Conservation (phyloP, 306 rosid species). For the Lotus japonicus region DNA sequence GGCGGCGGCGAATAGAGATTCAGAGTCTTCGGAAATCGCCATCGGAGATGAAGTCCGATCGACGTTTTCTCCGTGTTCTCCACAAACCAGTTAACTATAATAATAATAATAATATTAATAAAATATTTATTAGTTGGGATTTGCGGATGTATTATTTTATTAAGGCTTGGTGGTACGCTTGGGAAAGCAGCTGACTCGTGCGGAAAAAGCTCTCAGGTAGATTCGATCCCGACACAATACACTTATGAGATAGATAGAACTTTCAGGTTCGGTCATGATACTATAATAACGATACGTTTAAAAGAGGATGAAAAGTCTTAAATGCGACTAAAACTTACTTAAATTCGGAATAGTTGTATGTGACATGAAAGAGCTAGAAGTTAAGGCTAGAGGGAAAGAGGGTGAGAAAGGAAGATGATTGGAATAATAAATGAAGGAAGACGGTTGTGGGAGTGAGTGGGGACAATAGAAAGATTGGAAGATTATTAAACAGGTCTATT, state of each 20-base stretch:
- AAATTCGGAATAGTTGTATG: too few species aligned
- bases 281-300: too few species aligned
- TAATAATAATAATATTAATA: neutral
- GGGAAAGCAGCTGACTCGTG: too few species aligned
- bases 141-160: neutral
- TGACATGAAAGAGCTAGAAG: too few species aligned
- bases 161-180: too few species aligned
- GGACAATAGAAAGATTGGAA: neutral
- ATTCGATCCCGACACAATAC: too few species aligned
- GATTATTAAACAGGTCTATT: neutral
- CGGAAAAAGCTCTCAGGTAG: too few species aligned
- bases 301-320: too few species aligned
- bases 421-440: neutral
- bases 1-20: constrained; percentile 13
- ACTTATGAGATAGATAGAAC: too few species aligned
- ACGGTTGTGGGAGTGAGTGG: neutral
- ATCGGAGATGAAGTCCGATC: constrained; percentile 19
- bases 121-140: neutral
- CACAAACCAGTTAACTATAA: neutral
- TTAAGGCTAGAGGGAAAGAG: too few species aligned
- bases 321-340: too few species aligned
- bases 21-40: constrained; percentile 50
- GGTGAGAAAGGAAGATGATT: neutral
- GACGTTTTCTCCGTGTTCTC: neutral
- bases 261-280: too few species aligned